Evolutionary conservation across 805 yeast species (phyloP).

Genomic region (Candida piceae): DNA sequence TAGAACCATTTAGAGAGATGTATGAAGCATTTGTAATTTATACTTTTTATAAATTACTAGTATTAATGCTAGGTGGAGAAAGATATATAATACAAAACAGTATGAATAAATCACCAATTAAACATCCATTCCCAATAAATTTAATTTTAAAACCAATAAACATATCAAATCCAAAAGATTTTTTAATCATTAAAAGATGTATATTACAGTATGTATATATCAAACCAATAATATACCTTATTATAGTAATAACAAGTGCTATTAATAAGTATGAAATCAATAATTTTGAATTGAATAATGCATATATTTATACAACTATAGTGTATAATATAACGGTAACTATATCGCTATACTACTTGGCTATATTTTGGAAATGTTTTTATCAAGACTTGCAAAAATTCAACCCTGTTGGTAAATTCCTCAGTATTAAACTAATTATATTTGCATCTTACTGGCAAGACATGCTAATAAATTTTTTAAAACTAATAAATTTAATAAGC

Average conservation of each 20-base stretch:
- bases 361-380: slow-evolving; percentile 90
- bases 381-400: slow-evolving; percentile 69
- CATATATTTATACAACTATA: slow-evolving; percentile 60
- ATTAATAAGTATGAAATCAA: slow-evolving; percentile 48
- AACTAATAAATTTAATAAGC: slow-evolving; percentile 44
- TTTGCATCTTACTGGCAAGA: slow-evolving; percentile 99
- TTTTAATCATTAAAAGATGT: slow-evolving; percentile 73
- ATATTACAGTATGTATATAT: slow-evolving; percentile 93
- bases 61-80: slow-evolving; percentile 89
- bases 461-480: slow-evolving; percentile 47
- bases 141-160: slow-evolving; percentile 56
- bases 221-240: slow-evolving; percentile 73
- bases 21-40: slow-evolving; percentile 96
- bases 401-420: slow-evolving; percentile 86
- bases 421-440: slow-evolving; percentile 88
- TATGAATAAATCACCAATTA: slow-evolving; percentile 63
- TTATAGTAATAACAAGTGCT: slow-evolving; percentile 43
- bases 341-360: slow-evolving; percentile 75
- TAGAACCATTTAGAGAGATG: slow-evolving; percentile 80
- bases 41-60: slow-evolving; percentile 80
- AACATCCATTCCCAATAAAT: slow-evolving; percentile 57
- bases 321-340: slow-evolving; percentile 78
- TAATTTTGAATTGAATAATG: slow-evolving; percentile 41
- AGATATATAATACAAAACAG: slow-evolving; percentile 61
- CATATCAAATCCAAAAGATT: slow-evolving; percentile 79